Evolutionary conservation across 768 basidiomycete genomes (phyloP), one percentile per base, ranked within the genome.

Genomic region (Crepidotus variabilis): DNA sequence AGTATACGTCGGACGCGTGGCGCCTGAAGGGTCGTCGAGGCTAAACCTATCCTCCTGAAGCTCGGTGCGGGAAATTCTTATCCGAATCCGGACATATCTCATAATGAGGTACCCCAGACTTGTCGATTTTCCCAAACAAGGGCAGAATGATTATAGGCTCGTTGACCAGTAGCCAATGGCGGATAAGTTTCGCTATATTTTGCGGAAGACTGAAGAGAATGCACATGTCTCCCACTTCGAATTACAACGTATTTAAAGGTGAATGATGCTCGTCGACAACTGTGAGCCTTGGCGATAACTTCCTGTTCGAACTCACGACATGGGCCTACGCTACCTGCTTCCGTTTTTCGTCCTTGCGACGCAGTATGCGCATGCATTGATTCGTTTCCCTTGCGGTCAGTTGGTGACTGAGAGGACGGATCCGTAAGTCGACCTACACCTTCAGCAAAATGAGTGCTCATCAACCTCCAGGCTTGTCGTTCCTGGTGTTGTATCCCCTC

Each of bases 361-460:
- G 13, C 23, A 35, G 36, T 53, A 55, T 23, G 59, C 54, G 7
- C 51, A 58, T 34, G 63, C 63, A 5, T 57, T 62, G 32, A 35
- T 65, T 43, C 63, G 63, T 13, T 63, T 65, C 48, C 55, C 63
- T 20, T 64, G 60, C 50, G 60, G 61, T 14, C 63, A 65, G 55
- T 60, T 65, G 18, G 60, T 65, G 2, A 54, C 57, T 32, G 61
- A 63, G 54, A 59, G 63, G 11, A 59, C 58, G 45, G 63, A 65
- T 32, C 63, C 63, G 63, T 65, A 24, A 1, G 63, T 56, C 28
- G 13, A 10, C 16, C 16, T 36, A 8, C 1, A 7, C 5, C 21
- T 35, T 4, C 18, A 35, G 14, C 6, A 8, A 14, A 33, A 11
- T 20, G n/a, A 14, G 20, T 22, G 2, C 23, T 33, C 10, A 24